phyloP scores from a whole-genome alignment of 176 grass and related monocot genomes.

The Ensete glaucum region DNA sequence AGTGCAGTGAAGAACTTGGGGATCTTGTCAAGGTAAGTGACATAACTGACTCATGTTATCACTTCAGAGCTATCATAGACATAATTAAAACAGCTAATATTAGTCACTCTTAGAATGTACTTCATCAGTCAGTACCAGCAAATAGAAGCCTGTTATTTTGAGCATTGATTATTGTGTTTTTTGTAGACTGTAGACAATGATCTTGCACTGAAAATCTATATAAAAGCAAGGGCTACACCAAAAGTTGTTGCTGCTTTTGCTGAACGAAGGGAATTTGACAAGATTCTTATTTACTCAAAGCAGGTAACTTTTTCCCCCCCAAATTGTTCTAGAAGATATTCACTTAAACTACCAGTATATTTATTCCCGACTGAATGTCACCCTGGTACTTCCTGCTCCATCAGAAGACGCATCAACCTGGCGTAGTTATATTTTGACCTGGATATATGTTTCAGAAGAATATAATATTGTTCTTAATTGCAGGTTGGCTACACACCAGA shows the following conservation, averaged over 20 bases:
- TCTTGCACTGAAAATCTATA: conserved; percentile 94
- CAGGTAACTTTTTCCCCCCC: conserved; percentile 12
- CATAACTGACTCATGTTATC: too few relatives aligned
- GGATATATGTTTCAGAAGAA: too few relatives aligned
- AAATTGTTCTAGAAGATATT: background rate
- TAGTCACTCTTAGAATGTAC: too few relatives aligned
- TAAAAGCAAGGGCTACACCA: conserved; percentile 95
- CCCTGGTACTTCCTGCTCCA: background rate
- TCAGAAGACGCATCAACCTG: background rate
- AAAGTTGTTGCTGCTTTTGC: conserved; percentile 99
- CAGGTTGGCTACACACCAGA: conserved; percentile 93
- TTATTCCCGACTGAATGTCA: background rate
- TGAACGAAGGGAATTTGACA: conserved; percentile 80
- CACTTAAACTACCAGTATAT: background rate
- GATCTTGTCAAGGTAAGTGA: conserved; percentile 76
- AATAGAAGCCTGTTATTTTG: background rate
- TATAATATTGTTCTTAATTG: conserved; percentile 14
- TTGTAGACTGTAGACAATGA: conserved; percentile 96
- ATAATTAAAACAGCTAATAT: too few relatives aligned
- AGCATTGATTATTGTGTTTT: conserved; percentile 6
- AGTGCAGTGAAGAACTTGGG: conserved; percentile 90
- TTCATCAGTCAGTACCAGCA: too few relatives aligned
- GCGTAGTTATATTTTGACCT: background rate
- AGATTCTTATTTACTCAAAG: conserved; percentile 30
- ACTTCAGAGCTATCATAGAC: background rate